phyloP scores from a whole-genome alignment of 805 yeast genomes.

The Brettanomyces custersianus region DNA sequence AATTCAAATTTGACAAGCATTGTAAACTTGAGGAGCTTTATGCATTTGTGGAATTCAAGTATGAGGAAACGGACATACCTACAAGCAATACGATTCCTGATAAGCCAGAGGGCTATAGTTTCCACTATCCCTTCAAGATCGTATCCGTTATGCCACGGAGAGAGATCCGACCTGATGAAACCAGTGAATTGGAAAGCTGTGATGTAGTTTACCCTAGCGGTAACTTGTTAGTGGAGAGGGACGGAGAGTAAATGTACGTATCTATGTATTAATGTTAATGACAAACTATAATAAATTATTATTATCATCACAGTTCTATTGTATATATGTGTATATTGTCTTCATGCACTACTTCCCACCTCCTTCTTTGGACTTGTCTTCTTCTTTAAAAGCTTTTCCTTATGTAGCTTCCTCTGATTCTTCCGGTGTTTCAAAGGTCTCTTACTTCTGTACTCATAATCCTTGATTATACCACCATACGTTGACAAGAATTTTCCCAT shows the following conservation, averaged over 20 bases:
- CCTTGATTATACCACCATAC: constrained; percentile 60
- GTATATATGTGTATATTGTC: no score
- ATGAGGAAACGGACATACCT: constrained; percentile 24
- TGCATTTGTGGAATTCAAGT: constrained; percentile 54
- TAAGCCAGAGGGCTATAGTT: constrained; percentile 29
- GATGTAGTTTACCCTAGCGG: constrained; percentile 55
- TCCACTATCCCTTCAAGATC: constrained; percentile 40
- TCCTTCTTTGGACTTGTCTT: neutral
- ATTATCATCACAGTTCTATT: neutral
- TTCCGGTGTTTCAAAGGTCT: neutral
- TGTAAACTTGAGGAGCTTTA: constrained; percentile 54
- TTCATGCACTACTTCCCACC: neutral
- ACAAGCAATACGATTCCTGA: constrained; percentile 13
- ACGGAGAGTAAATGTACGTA: neutral
- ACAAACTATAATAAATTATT: neutral
- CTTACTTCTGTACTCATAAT: neutral
- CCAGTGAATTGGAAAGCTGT: constrained; percentile 31
- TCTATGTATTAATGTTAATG: neutral
- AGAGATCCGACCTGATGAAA: constrained; percentile 26
- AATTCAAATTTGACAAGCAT: constrained; percentile 37
- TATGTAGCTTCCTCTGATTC: neutral
- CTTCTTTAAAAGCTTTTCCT: neutral
- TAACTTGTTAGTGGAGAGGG: constrained; percentile 32
- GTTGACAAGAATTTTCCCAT: constrained; percentile 71
- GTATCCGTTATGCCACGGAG: constrained; percentile 51